Evolutionary conservation across 225 moss, liverwort and hornwort species (phyloP), one percentile per base, ranked within the genome.

Genomic region (Thuidium tamariscinum): DNA sequence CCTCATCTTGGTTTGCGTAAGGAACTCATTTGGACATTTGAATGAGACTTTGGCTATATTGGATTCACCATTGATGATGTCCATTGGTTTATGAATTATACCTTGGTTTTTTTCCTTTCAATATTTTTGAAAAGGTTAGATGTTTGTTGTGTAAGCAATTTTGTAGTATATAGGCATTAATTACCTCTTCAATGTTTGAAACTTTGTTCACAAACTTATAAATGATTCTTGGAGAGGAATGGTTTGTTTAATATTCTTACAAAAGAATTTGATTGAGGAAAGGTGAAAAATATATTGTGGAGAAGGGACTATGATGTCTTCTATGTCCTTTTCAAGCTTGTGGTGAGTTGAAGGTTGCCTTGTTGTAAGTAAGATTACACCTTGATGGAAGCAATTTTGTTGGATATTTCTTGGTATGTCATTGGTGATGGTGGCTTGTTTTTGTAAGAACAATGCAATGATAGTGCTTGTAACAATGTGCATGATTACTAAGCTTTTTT

Each of bases 401-500:
- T 23, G 13, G 39, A 26, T 2, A 5, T 9, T 25, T 13, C 2
- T 69, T 69, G 15, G 23, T 13, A 39, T 39, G 23, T 25, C 13
- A 69, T 11, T 25, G 2, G 25, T 0, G 1, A 25, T 41, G 4
- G 41, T 69, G 8, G 14, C 7, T 25, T 41, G 4, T 25, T 5
- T 67, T 67, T n/a, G 22, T 67, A 22, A 37, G 7, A 23, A 13
- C 7, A 37, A 39, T 39, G 4, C 0, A 2, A 68, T 68, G 16
- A 2, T 41, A 41, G 14, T 26, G 14, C 2, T 27, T 27, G 3
- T 25, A 15, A 26, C 9, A 14, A 25, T 16, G 42, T 3, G 44
- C 9, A 27, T 0, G 1, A 16, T 9, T 42, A 27, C 0, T 26
- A 9, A 42, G 5, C 5, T 27, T 9, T 15, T 16, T 16, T 0